phyloP scores from a whole-genome alignment of 495 filamentous ascomycete species.

The Penicillium salamii region DNA sequence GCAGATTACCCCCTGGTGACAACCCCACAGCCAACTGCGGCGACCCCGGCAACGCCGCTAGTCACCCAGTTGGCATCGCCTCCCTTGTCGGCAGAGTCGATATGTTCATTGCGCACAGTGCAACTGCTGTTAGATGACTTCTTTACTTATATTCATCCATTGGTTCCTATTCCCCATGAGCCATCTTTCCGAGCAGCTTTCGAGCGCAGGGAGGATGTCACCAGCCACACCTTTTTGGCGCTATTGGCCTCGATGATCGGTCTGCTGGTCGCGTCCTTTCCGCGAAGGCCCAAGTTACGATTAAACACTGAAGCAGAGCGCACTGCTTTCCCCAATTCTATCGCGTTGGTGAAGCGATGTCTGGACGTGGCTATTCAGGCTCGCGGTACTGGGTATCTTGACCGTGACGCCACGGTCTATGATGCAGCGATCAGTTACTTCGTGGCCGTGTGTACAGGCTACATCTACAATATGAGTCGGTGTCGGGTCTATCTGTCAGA shows the following conservation, averaged over 20 bases:
- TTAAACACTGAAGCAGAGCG: slow-evolving; percentile 58
- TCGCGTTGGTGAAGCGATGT: slow-evolving; percentile 70
- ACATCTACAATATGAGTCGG: slow-evolving; percentile 64
- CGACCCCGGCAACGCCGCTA: slow-evolving; percentile 4
- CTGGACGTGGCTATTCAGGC: slow-evolving; percentile 69
- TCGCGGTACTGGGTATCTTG: slow-evolving; percentile 65
- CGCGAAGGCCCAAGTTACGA: slow-evolving; percentile 68
- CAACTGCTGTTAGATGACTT: slow-evolving; percentile 77
- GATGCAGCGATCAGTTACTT: slow-evolving; percentile 88
- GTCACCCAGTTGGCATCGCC: slow-evolving; percentile 22
- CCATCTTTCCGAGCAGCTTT: slow-evolving; percentile 77
- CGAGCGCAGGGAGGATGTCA: slow-evolving; percentile 64
- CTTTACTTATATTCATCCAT: slow-evolving; percentile 84
- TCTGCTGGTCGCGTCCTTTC: slow-evolving; percentile 73
- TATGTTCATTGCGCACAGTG: slow-evolving; percentile 66
- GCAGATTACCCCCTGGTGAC: slow-evolving; percentile 20
- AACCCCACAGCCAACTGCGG: slow-evolving; percentile 14
- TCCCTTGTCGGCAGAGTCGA: slow-evolving; percentile 61
- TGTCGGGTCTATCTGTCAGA: slow-evolving; percentile 71
- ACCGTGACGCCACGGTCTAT: slow-evolving; percentile 66
- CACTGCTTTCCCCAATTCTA: slow-evolving; percentile 57
- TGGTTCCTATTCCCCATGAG: slow-evolving; percentile 84
- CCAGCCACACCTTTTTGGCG: slow-evolving; percentile 67
- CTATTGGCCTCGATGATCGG: slow-evolving; percentile 81
- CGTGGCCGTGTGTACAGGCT: slow-evolving; percentile 64